A percentile compares a stretch with the other conserved stretches of the same genome.
phyloP scores from a whole-genome alignment of 257 asterid species.

The Scutellaria barbata region DNA sequence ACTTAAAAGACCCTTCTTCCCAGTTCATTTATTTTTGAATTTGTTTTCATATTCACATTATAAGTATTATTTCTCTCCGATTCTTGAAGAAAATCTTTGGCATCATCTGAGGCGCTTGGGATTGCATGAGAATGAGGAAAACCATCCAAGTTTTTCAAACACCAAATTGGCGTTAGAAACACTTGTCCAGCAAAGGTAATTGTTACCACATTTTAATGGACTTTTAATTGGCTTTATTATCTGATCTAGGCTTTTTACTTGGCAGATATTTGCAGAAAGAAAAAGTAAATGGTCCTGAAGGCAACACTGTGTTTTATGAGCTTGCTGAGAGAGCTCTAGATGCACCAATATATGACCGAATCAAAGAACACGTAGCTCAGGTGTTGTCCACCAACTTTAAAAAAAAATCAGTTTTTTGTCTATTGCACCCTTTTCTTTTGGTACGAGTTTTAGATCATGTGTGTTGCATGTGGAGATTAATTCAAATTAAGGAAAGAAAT shows the following conservation, averaged over 20 bases:
- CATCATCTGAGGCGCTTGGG: constrained; percentile 88
- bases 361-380: constrained; percentile 70
- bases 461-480: no score
- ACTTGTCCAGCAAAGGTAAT: constrained; percentile 91
- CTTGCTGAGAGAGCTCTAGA: constrained; percentile 97
- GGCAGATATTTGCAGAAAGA: constrained; percentile 87
- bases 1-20: not conserved
- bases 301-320: constrained; percentile 64
- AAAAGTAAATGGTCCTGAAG: constrained; percentile 83
- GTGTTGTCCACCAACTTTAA: constrained; percentile 39
- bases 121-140: constrained; percentile 71
- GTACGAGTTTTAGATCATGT: no score
- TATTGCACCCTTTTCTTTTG: no score
- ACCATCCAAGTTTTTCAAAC: constrained; percentile 67
- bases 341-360: constrained; percentile 47
- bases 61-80: not conserved
- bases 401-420: not conserved
- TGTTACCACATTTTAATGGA: constrained; percentile 10
- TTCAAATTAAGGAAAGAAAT: no score
- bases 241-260: constrained; percentile 27
- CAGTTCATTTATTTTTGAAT: not conserved
- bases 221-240: constrained; percentile 24
- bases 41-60: not conserved
- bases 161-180: constrained; percentile 66
- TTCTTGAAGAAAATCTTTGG: constrained; percentile 76